phyloP scores from a whole-genome alignment of 768 basidiomycete species.

The Rhizopogon vinicolor region DNA sequence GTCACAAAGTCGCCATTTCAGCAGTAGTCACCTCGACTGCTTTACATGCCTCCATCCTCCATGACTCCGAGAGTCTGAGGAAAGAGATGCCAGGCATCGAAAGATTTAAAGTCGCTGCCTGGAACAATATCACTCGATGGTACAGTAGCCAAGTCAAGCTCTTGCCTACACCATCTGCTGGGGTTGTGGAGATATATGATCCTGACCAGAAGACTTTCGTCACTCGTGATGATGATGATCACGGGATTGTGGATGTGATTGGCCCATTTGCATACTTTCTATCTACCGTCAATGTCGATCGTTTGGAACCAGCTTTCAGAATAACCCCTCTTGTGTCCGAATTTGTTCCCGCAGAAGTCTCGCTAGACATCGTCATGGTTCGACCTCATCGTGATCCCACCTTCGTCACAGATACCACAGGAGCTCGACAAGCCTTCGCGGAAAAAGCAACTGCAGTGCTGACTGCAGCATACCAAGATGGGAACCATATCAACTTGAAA shows the following conservation, averaged over 20 bases:
- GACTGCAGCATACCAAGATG: conserved; percentile 71
- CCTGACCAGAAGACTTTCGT: conserved; percentile 44
- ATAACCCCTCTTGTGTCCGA: conserved; percentile 61
- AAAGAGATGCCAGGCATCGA: conserved; percentile 69
- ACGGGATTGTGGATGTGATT: conserved; percentile 40
- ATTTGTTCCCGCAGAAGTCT: conserved; percentile 37
- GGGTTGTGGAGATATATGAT: conserved; percentile 58
- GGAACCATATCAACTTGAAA: conserved; percentile 59
- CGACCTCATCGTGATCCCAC: conserved; percentile 64
- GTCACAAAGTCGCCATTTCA: conserved; percentile 39
- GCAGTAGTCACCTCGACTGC: conserved; percentile 83
- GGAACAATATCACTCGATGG: conserved; percentile 69
- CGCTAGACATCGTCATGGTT: conserved; percentile 73
- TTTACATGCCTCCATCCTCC: conserved; percentile 81
- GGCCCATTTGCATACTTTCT: conserved; percentile 90
- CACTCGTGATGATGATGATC: conserved; percentile 30
- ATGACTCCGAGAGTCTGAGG: conserved; percentile 76
- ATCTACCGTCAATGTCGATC: conserved; percentile 76
- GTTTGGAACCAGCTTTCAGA: conserved; percentile 79
- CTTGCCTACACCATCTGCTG: conserved; percentile 35
- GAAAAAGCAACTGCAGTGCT: conserved; percentile 51
- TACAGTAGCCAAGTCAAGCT: conserved; percentile 59
- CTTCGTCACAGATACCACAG: conserved; percentile 35
- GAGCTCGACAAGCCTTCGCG: conserved; percentile 45
- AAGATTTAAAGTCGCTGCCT: conserved; percentile 84